Evolutionary conservation across 306 rosid genomes (phyloP).

Genomic region (Rubus parviflorus): DNA sequence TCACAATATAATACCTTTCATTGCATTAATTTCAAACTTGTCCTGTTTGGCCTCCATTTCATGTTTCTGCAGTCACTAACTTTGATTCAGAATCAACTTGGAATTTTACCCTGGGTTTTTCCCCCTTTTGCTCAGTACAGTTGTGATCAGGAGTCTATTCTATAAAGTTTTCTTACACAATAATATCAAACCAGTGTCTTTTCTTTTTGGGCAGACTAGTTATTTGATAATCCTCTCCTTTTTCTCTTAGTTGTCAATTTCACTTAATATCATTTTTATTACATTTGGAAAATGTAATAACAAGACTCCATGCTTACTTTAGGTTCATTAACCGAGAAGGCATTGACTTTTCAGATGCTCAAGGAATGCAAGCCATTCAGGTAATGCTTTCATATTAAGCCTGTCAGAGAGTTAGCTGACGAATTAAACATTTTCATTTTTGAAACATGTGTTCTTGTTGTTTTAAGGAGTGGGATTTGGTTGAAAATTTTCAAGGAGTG

Average conservation of each 20-base stretch:
- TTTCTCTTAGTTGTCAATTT: neutral
- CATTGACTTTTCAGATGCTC: conserved; percentile 97
- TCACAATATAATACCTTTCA: neutral
- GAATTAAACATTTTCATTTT: conserved; percentile 22
- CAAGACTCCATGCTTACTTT: conserved; percentile 18
- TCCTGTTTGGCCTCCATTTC: neutral
- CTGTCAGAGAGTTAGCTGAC: conserved; percentile 31
- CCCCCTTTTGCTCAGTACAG: neutral
- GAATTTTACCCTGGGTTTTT: no score
- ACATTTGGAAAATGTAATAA: neutral
- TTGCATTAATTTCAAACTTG: neutral
- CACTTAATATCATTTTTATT: neutral
- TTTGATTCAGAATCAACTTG: neutral
- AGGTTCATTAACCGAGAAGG: conserved; percentile 95
- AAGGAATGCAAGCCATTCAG: conserved; percentile 95
- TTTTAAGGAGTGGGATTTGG: conserved; percentile 96
- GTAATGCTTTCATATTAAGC: conserved; percentile 40
- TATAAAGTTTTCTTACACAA: neutral
- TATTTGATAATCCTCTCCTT: neutral
- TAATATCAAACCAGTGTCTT: neutral
- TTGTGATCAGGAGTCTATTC: neutral
- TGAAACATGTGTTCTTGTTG: conserved; percentile 25
- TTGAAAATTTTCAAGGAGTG: conserved; percentile 87
- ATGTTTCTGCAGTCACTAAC: neutral
- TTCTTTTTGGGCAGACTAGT: neutral